phyloP scores from a whole-genome alignment of 768 basidiomycete species.

The Leccinum variicolor region DNA sequence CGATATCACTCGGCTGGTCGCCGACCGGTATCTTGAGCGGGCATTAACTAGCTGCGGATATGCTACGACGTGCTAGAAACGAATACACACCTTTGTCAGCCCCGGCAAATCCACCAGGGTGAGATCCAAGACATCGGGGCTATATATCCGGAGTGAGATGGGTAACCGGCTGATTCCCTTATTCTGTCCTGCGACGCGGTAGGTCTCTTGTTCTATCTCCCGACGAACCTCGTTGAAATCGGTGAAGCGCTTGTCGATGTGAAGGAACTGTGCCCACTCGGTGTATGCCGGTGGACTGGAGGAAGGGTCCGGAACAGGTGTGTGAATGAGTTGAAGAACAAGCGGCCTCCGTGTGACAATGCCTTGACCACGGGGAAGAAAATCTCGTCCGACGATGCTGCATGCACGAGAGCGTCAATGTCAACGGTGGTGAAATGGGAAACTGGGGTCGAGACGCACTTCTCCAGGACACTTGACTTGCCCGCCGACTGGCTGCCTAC shows the following conservation, averaged over 20 bases:
- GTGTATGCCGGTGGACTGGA: conserved; percentile 47
- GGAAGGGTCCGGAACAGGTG: conserved; percentile 54
- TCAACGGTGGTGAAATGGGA: neutral
- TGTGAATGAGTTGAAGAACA: conserved; percentile 93
- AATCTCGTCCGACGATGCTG: conserved; percentile 93
- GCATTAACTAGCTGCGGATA: neutral
- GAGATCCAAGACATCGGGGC: conserved; percentile 91
- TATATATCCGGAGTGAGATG: conserved; percentile 93
- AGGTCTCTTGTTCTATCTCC: conserved; percentile 98
- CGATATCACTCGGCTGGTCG: conserved; percentile 97
- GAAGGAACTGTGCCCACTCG: conserved; percentile 98
- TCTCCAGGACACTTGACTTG: conserved; percentile 95
- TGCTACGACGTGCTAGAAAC: neutral
- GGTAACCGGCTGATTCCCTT: conserved; percentile 97
- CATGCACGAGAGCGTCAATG: neutral
- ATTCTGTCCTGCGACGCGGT: conserved; percentile 95
- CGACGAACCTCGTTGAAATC: conserved; percentile 92
- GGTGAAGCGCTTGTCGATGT: conserved; percentile 94
- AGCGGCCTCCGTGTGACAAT: conserved; percentile 97
- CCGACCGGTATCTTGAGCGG: conserved; percentile 80
- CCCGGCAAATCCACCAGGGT: conserved; percentile 97
- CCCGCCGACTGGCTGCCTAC: conserved; percentile 97
- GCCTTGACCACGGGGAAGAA: conserved; percentile 83
- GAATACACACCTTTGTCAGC: conserved; percentile 78
- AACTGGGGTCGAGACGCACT: conserved; percentile 48